phyloP scores from a whole-genome alignment of 2,329 filamentous ascomycete genomes.

The Nannizziopsis arthrosporioides region DNA sequence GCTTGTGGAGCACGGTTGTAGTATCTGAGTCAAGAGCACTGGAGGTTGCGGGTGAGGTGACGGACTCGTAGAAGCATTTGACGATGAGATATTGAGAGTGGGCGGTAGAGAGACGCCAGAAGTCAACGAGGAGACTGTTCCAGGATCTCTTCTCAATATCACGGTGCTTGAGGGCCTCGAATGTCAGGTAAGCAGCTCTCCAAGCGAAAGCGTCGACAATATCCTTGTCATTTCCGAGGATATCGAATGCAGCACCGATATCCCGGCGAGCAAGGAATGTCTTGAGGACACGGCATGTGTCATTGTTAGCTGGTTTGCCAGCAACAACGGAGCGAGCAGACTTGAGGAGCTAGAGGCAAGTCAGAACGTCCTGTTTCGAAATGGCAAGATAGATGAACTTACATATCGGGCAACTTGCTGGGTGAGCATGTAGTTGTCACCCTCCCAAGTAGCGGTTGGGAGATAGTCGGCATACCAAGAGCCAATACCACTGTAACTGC shows the following conservation, averaged over 20 bases:
- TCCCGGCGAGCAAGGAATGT: conserved; percentile 55
- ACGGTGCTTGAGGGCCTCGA: conserved; percentile 61
- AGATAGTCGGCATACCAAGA: conserved; percentile 65
- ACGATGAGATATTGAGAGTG: conserved; percentile 68
- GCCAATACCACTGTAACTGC: conserved; percentile 63
- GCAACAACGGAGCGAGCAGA: conserved; percentile 58
- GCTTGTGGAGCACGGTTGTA: conserved; percentile 48
- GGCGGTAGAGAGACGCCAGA: conserved; percentile 63
- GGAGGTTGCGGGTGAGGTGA: conserved; percentile 45
- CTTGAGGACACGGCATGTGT: conserved; percentile 55
- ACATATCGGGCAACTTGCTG: conserved; percentile 66
- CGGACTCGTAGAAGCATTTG: conserved; percentile 64
- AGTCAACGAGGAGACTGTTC: conserved; percentile 67
- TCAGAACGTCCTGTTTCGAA: background rate
- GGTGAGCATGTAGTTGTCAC: conserved; percentile 72
- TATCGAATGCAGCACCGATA: conserved; percentile 60
- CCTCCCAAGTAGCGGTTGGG: conserved; percentile 60
- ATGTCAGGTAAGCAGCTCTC: conserved; percentile 62
- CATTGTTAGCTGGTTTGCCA: conserved; percentile 53
- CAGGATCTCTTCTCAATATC: conserved; percentile 64
- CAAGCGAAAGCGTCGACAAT: conserved; percentile 64
- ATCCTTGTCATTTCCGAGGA: conserved; percentile 58
- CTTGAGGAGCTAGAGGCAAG: conserved; percentile 49
- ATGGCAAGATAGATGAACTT: conserved; percentile 20
- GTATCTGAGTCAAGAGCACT: conserved; percentile 48